Base-by-base conservation (phyloP, 371 early-diverging fungal species). In the Blakeslea trispora region DNA sequence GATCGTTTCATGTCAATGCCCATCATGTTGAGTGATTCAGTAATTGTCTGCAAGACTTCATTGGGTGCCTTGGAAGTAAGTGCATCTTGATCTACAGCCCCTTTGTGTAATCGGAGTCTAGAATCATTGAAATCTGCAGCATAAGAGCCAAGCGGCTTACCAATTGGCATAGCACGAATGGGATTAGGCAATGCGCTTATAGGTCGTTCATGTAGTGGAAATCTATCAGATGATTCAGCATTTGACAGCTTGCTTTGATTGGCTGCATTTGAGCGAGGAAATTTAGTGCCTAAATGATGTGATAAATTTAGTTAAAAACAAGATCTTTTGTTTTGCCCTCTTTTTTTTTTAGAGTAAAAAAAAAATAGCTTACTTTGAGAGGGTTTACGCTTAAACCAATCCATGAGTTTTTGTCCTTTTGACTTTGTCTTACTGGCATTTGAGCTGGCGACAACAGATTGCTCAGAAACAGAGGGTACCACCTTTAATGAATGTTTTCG, bases 1-100 rank as follows among this genome's bases (percentile, higher is more conserved):
- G 67, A 10, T 66, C 66, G 31, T 69, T 74, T 53, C 71, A 74
- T 42, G 52, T 76, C 61, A 58, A 75, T 55, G 57, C 76, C 50
- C 75, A 72, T 54, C 49, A 58, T 55, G 59, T 63, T 37, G 56
- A 81, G 46, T 61, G 76, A 55, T 56, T 81, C 61, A 64, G 74
- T 59, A 45, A 92, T 79, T 31, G 85, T 81, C 24, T 77, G 69
- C 52, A 91, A 79, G 24, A 90, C 79, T 65, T 89, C 87, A 19
- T 81, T 80, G 5, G 92, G 92, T 28, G 86, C 77, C 31, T 85
- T 77, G 14, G 86, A 81, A 18, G 90, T 88, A 52, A 92, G 69
- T 1, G 88, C 88, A 46, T 82, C 77, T 35, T 88, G 85, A 57
- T 90, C 91, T 9, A 91, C 87, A 13, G 89, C 88, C 43, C 92